These are phyloP conservation scores for Petrea volubilis DNA, from an alignment of 257 asterid genomes.

Conservation along the genomic window DNA sequence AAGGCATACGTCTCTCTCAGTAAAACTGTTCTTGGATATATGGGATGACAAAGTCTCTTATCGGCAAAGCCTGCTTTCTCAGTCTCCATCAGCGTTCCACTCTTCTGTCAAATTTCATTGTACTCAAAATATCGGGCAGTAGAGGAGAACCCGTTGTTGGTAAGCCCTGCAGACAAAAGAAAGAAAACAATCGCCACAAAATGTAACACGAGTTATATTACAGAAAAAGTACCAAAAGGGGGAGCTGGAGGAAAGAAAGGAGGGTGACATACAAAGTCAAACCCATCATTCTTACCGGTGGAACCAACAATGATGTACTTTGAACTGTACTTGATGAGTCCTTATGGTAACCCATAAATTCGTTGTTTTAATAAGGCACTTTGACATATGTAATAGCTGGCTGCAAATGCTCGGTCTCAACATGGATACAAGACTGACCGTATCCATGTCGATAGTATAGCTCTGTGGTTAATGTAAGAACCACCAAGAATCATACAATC, in stretches of 20 bases:
- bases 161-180: not conserved
- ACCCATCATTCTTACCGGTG: constrained; percentile 33
- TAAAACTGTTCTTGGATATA: too few relatives aligned
- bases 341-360: too few relatives aligned
- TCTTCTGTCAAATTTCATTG: not conserved
- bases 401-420: not conserved
- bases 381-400: too few relatives aligned
- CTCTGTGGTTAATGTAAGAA: constrained; percentile 31
- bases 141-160: not conserved
- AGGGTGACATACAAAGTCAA: constrained; percentile 37
- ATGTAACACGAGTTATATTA: not conserved
- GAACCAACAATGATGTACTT: constrained; percentile 33
- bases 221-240: not conserved
- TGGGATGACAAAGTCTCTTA: not conserved
- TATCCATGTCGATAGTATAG: too few relatives aligned
- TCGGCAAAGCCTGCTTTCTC: not conserved
- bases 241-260: not conserved
- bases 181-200: not conserved
- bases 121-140: not conserved
- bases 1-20: too few relatives aligned
- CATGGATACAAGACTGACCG: constrained; percentile 37
- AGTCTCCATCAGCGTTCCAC: not conserved
- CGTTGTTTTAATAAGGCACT: too few relatives aligned
- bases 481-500: constrained; percentile 41
- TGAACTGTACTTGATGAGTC: constrained; percentile 27